Conservation (phyloP, 2,329 filamentous ascomycete species). For the Orbilia ellipsospora region DNA sequence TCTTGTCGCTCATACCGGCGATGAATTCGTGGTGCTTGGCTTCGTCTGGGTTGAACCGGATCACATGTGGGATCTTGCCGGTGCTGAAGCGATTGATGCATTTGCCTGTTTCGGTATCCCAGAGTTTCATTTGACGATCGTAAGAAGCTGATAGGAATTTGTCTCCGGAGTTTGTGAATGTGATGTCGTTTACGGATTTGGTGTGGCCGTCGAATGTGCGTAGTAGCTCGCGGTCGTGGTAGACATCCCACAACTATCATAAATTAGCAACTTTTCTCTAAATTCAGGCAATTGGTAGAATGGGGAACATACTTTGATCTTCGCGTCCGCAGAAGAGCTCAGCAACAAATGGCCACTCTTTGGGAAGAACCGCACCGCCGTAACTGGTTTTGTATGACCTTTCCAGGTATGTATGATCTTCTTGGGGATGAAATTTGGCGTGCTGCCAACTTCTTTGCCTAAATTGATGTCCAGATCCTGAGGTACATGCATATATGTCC, state of each 20-base stretch:
- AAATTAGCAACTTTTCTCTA: slow-evolving; percentile 36
- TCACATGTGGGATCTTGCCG: slow-evolving; percentile 92
- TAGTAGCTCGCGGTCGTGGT: slow-evolving; percentile 86
- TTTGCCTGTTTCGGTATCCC: slow-evolving; percentile 94
- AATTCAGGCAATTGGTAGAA: too few relatives aligned
- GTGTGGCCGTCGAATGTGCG: slow-evolving; percentile 91
- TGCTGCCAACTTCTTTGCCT: slow-evolving; percentile 79
- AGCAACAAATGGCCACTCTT: slow-evolving; percentile 86
- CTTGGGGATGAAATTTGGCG: slow-evolving; percentile 93
- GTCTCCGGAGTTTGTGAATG: slow-evolving; percentile 83
- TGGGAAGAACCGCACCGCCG: slow-evolving; percentile 89
- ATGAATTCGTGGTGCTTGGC: slow-evolving; percentile 88
- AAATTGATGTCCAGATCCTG: slow-evolving; percentile 89
- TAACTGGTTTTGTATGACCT: slow-evolving; percentile 83
- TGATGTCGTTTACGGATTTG: slow-evolving; percentile 88
- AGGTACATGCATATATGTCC: slow-evolving; percentile 97
- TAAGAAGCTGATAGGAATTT: slow-evolving; percentile 92
- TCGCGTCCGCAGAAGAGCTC: slow-evolving; percentile 88
- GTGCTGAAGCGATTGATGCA: slow-evolving; percentile 90
- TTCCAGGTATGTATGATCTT: slow-evolving; percentile 93
- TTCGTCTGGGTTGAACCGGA: slow-evolving; percentile 87
- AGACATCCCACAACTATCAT: slow-evolving; percentile 83
- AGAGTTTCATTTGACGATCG: slow-evolving; percentile 95
- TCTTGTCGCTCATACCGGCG: slow-evolving; percentile 97
- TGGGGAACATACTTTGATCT: slow-evolving; percentile 73